A percentile compares a stretch with the other conserved stretches of the same genome.
Conservation (phyloP, 2,329 filamentous ascomycete genomes). For the Dactylellina parvicollis region DNA sequence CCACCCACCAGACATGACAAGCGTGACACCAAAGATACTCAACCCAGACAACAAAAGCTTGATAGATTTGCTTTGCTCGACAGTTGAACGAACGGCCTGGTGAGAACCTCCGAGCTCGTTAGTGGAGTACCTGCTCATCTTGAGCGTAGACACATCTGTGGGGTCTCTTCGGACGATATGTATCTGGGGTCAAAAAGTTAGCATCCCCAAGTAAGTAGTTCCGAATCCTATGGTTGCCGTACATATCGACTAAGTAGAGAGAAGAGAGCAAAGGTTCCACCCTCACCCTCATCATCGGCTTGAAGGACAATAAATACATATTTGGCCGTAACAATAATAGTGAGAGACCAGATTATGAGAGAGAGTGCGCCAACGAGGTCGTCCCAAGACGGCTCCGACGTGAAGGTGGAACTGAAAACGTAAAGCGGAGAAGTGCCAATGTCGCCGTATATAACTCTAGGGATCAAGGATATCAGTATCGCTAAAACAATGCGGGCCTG, state of each 20-base stretch:
- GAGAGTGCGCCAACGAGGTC: conserved; percentile 74
- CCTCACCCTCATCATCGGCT: conserved; percentile 77
- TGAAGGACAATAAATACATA: conserved; percentile 73
- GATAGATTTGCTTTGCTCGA: conserved; percentile 69
- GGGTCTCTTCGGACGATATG: conserved; percentile 72
- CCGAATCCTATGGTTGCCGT: conserved; percentile 52
- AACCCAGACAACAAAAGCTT: conserved; percentile 69
- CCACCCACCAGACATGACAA: conserved; percentile 67
- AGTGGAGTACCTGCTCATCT: conserved; percentile 70
- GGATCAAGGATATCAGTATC: not conserved
- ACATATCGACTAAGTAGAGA: conserved; percentile 71
- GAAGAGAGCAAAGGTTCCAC: conserved; percentile 75
- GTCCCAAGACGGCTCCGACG: conserved; percentile 66
- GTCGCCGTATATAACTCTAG: conserved; percentile 72
- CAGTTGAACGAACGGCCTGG: conserved; percentile 66
- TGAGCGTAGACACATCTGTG: conserved; percentile 67
- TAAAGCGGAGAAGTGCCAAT: conserved; percentile 76
- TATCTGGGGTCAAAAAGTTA: conserved; percentile 60
- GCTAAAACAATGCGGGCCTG: too few species aligned
- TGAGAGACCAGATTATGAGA: conserved; percentile 75
- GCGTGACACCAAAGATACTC: conserved; percentile 73
- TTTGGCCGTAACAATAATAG: conserved; percentile 75
- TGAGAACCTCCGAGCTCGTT: conserved; percentile 68
- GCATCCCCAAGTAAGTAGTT: not conserved
- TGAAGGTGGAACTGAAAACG: conserved; percentile 75